Evolutionary conservation across 2,329 filamentous ascomycete species (phyloP), one percentile per base, ranked within the genome.

Genomic region (Colletotrichum filicis): DNA sequence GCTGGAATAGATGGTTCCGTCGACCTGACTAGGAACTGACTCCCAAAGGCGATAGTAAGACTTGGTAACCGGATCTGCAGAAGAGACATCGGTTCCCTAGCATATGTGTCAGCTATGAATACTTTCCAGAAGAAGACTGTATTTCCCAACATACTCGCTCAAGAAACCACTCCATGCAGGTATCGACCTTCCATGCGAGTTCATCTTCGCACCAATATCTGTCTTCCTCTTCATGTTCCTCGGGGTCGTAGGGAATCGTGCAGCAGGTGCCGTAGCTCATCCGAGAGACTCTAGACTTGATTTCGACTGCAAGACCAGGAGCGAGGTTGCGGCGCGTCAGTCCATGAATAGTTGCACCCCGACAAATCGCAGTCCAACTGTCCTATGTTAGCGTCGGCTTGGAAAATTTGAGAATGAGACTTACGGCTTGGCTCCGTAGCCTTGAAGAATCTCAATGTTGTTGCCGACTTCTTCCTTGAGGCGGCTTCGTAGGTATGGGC

Each of bases 321-420:
- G n/a, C 26, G 2, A 59, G 22, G 0, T 60, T 28, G 2, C 53
- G 8, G 2, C 35, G 14, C 0, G 70, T 66, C 1, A 81, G 66
- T 0, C 79, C 80, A 0, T 76, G 75, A 0, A 80, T 60, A 5
- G 81, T 81, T 1, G 82, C 82, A 2, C 82, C 81, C 0, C 81
- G 79, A 24, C 79, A 81, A 4, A 83, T 79, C 0, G 82, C 82
- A 0, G 79, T 80, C 82, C 82, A 83, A 0, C 82, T 82, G 22
- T 2, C 1, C 0, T 0, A 1, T 7, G n/a, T 67, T 4, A 35
- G 30, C 1, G 2, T 24, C 46, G 1, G 22, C 35, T 3, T 5
- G 9, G 35, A 28, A 0, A 8, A 9, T 11, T 5, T 1, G 4
- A 37, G 1, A 28, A 9, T 1, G 12, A 7, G 24, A 79, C 82